Percentiles rank a stretch among this genome's conserved stretches.
These are phyloP conservation scores for Suillus clintonianus DNA, from an alignment of 768 basidiomycete species.

Conservation along the genomic window DNA sequence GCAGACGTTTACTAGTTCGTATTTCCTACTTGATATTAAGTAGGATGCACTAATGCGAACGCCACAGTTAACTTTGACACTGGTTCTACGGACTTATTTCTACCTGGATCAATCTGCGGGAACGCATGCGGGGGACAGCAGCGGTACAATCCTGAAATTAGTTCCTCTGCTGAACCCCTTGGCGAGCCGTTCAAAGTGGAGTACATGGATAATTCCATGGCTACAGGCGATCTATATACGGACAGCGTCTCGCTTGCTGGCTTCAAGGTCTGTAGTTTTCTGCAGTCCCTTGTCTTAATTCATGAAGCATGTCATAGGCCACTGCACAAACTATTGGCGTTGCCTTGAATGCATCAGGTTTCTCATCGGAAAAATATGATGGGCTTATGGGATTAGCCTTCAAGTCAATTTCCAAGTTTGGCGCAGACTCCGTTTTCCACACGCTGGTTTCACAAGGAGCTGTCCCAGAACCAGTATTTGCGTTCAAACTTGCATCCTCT, in stretches of 20 bases:
- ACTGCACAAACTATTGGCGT: slow-evolving; percentile 23
- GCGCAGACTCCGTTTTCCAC: slow-evolving; percentile 40
- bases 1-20: slow-evolving; percentile 20
- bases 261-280: slow-evolving; percentile 14
- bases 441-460: slow-evolving; percentile 41
- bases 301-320: slow-evolving; percentile 22
- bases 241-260: slow-evolving; percentile 43
- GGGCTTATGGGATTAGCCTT: slow-evolving; percentile 47
- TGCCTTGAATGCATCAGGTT: slow-evolving; percentile 16
- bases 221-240: slow-evolving; percentile 38
- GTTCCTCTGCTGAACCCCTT: slow-evolving; percentile 28
- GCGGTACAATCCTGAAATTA: slow-evolving; percentile 35
- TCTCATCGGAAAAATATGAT: slow-evolving; percentile 18
- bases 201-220: slow-evolving; percentile 47
- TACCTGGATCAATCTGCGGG: slow-evolving; percentile 27
- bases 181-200: slow-evolving; percentile 31
- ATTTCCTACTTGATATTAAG: background rate
- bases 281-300: background rate
- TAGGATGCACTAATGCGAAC: background rate
- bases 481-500: slow-evolving; percentile 39
- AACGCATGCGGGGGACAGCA: slow-evolving; percentile 34
- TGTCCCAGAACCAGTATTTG: slow-evolving; percentile 34
- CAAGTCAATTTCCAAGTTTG: slow-evolving; percentile 35
- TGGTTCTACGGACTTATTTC: slow-evolving; percentile 34
- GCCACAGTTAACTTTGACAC: slow-evolving; percentile 34